Percentiles rank a stretch among this genome's conserved stretches.
Conservation (phyloP, 331 rosid species). For the Quercus phellos region DNA sequence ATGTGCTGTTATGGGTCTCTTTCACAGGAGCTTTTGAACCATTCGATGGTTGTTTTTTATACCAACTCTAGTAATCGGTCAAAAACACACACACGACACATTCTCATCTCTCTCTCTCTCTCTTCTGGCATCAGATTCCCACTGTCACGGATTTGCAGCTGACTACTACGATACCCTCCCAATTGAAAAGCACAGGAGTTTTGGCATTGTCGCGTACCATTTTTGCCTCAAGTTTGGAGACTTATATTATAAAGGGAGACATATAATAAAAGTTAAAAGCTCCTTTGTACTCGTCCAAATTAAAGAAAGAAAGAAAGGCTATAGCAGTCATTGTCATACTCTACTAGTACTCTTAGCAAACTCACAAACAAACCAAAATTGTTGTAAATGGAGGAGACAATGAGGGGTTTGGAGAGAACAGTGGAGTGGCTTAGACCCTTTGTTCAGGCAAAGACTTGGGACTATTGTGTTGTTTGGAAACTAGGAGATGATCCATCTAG, state of each 20-base stretch:
- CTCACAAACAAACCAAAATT: background rate
- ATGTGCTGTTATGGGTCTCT: conserved; percentile 39
- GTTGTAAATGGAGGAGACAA: conserved; percentile 16
- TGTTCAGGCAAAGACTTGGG: conserved; percentile 53
- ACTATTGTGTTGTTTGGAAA: conserved; percentile 72
- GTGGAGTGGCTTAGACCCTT: conserved; percentile 62
- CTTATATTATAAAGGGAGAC: background rate
- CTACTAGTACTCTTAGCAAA: background rate
- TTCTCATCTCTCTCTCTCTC: background rate
- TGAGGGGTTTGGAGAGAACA: conserved; percentile 28
- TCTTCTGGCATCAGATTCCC: conserved; percentile 29
- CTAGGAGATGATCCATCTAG: conserved; percentile 63
- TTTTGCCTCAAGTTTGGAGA: conserved; percentile 23
- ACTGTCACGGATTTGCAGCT: conserved; percentile 35
- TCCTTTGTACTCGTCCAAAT: too few relatives aligned
- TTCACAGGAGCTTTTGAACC: conserved; percentile 18
- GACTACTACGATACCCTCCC: conserved; percentile 23
- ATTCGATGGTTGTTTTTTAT: conserved; percentile 8
- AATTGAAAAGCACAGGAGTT: conserved; percentile 8
- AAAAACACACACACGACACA: background rate
- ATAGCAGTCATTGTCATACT: background rate
- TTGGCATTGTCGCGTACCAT: conserved; percentile 32
- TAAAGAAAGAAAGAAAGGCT: background rate
- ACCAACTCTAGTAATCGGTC: conserved; percentile 18
- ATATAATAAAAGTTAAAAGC: background rate